These are phyloP conservation scores for Tetracladium marchalianum DNA, from an alignment of 495 filamentous ascomycete genomes.

Conservation along the genomic window DNA sequence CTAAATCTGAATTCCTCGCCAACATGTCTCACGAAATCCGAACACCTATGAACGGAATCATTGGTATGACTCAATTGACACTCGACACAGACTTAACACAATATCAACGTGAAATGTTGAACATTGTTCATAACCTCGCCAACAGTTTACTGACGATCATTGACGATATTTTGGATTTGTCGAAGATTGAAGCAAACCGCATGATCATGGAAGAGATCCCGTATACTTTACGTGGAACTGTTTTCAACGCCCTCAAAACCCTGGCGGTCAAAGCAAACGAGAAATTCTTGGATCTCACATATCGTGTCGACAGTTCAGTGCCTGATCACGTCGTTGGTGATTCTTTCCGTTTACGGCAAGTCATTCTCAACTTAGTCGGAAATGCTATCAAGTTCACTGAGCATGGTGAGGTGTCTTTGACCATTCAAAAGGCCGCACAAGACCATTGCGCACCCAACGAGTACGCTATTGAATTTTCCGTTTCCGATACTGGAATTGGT, in stretches of 20 bases:
- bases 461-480: constrained; percentile 93
- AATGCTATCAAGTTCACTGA: constrained; percentile 97
- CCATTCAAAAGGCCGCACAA: constrained; percentile 68
- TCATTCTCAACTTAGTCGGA: constrained; percentile 75
- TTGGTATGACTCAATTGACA: constrained; percentile 94
- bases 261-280: constrained; percentile 96
- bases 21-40: constrained; percentile 99
- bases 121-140: constrained; percentile 94
- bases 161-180: constrained; percentile 97
- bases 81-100: constrained; percentile 90
- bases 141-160: constrained; percentile 98
- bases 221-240: constrained; percentile 87
- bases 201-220: constrained; percentile 99
- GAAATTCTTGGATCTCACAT: constrained; percentile 87
- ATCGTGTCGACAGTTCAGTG: constrained; percentile 86
- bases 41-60: constrained; percentile 66
- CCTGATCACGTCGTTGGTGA: constrained; percentile 96
- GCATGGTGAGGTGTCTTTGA: constrained; percentile 90
- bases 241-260: constrained; percentile 97
- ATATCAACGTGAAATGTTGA: constrained; percentile 96
- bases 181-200: constrained; percentile 98
- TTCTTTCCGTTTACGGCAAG: constrained; percentile 92
- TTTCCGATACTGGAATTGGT: constrained; percentile 95
- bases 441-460: constrained; percentile 61
- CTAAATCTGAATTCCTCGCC: constrained; percentile 96